Evolutionary conservation across 495 filamentous ascomycete genomes (phyloP), one percentile per base, ranked within the genome.

Genomic region (Tuber indicum): DNA sequence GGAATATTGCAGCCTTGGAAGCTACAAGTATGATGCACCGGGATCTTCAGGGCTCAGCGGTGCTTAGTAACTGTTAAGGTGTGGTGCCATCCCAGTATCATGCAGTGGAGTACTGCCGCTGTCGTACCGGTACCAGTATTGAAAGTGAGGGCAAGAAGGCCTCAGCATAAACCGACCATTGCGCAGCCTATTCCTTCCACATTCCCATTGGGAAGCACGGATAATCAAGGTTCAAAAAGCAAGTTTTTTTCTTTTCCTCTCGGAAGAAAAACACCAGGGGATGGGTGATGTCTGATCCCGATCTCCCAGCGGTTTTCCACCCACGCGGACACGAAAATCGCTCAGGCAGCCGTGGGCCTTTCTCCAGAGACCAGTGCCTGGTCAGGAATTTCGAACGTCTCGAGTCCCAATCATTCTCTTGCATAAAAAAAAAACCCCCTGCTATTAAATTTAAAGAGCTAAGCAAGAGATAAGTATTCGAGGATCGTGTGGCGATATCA

Each of bases 291-390:
- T 12, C 72, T 79, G 78, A 80, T 41, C 73, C 71, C 73, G 76
- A 80, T 80, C 76, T 78, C 66, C 58, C 26, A 66, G n/a, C 58
- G 23, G 12, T 17, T 72, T 75, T 72, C 49, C 78, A 72, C 71
- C 70, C 78, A 78, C 78, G 76, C 75, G 78, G 76, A 32, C 72
- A 79, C 43, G 49, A 78, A 79, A 79, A 79, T 79, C 78, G 78
- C 78, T 79, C 78, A 78, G 76, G 76, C 70, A 43, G 69, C 66
- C 39, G 69, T 44, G 72, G 72, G 39, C 46, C 69, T 71, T 79
- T 42, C 72, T 71, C 72, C 58, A 32, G 58, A 17, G 32, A 32
- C 10, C 10, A 66, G 58, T 66, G 12, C 58, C 4, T 66, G 58
- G 58, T n/a, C 58, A 66, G 12, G n/a, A 32, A 17, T 12, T 66